Evolutionary conservation across 116 monocot genomes (phyloP), one percentile per base, ranked within the genome.

Genomic region (Trichopus zeylanicus): DNA sequence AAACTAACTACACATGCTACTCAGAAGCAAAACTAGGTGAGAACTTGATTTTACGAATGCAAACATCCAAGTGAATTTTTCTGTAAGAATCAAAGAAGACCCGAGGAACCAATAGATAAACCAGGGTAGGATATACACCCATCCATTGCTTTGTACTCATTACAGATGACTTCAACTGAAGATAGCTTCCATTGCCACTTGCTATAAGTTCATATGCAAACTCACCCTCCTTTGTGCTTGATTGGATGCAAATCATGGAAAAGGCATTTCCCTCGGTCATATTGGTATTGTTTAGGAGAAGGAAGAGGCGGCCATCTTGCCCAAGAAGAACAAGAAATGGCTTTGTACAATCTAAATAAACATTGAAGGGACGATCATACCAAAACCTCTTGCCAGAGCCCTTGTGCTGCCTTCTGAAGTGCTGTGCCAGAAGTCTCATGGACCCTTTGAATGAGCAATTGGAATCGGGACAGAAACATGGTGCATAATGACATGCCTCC

Each of bases 391-490:
- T 55, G 9, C 30, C 15, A 54, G 22, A 52, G 12, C 10, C 6
- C 2, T 4, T 12, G 51, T 91, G 91, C 1, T 51, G 6, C 11
- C 0, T n/a, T 16, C 19, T 31, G 25, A 82, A 72, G 27, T 91
- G 91, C 0, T 21, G n/a, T 7, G 61, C 64, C 13, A 86, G 59
- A 39, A 48, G 34, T 42, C 53, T 18, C 26, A 52, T 26, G 25
- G 74, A 62, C 23, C 76, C 81, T 46, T 35, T 51, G 69, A 79
- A 84, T 22, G 25, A 37, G 55, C 92, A 92, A 25, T 46, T 48
- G 7, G 55, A 37, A 10, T 71, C 27, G 3, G 88, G 88, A 57
- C 92, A 92, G 15, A 10, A 48, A 31, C 76, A 81, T 3, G 88
- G 71, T 26, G 74, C 62, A 59, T 73, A 70, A 16, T 33, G 57